phyloP scores from a whole-genome alignment of 108 stramenopile species.

The Discostella pseudostelligera region DNA sequence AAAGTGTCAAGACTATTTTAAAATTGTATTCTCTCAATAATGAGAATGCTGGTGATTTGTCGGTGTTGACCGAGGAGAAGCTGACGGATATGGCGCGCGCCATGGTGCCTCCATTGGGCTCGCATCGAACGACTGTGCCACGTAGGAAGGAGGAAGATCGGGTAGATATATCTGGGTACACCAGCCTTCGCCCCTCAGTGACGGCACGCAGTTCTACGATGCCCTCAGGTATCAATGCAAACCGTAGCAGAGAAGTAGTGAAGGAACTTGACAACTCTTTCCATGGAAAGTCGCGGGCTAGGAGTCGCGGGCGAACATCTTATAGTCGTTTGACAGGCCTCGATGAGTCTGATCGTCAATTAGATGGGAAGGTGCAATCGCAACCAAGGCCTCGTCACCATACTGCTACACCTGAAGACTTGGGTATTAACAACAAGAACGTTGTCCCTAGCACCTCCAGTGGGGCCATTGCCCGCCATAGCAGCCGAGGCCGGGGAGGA shows the following conservation, averaged over 20 bases:
- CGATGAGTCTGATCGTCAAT: not conserved
- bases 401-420: too few species aligned
- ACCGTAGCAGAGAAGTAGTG: slow-evolving; percentile 7
- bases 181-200: slow-evolving; percentile 2
- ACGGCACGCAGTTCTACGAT: not conserved
- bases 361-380: not conserved
- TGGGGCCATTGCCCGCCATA: slow-evolving; percentile 5
- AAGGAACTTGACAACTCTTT: slow-evolving; percentile 12
- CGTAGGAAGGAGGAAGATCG: slow-evolving; percentile 10
- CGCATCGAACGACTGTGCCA: not conserved
- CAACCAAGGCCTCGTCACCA: not conserved
- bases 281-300: slow-evolving; percentile 6
- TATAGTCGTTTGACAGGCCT: not conserved
- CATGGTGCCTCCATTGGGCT: slow-evolving; percentile 26
- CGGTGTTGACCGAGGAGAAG: slow-evolving; percentile 39
- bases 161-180: slow-evolving; percentile 1
- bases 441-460: slow-evolving; percentile 3
- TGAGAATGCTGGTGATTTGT: slow-evolving; percentile 37
- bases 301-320: slow-evolving; percentile 12
- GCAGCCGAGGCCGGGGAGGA: slow-evolving; percentile 33
- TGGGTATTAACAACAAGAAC: too few species aligned
- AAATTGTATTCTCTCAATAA: slow-evolving; percentile 44
- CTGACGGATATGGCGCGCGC: slow-evolving; percentile 35
- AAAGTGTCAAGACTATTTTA: slow-evolving; percentile 48
- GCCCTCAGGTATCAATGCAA: not conserved